Evolutionary conservation across 495 filamentous ascomycete species (phyloP).

Genomic region (Amphirosellinia nigrospora): DNA sequence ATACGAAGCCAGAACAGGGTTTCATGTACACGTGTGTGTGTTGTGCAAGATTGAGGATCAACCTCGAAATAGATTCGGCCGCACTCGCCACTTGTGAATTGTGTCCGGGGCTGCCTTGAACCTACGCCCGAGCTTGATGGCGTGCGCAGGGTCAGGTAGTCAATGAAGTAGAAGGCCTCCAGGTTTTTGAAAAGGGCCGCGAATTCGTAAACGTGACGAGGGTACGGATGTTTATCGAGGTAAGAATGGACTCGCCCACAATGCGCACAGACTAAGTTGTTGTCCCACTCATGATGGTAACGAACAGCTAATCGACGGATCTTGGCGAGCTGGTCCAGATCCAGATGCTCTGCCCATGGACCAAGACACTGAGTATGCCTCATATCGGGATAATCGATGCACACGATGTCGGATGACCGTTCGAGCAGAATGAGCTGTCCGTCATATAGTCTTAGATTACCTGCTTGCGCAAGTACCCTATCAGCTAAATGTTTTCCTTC

Average conservation of each 20-base stretch:
- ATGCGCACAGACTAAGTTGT: constrained; percentile 33
- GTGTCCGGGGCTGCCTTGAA: constrained; percentile 7
- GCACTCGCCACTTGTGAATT: constrained; percentile 32
- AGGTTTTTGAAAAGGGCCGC: constrained; percentile 42
- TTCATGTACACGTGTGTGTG: constrained; percentile 35
- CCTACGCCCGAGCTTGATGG: constrained; percentile 25
- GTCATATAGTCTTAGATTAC: constrained; percentile 34
- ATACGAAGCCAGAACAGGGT: constrained; percentile 36
- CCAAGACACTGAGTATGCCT: constrained; percentile 28
- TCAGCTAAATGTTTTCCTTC: constrained; percentile 32
- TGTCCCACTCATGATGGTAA: constrained; percentile 40
- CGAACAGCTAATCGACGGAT: constrained; percentile 39
- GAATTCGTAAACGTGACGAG: constrained; percentile 40
- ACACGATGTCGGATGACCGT: constrained; percentile 37
- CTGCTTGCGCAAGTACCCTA: constrained; percentile 27
- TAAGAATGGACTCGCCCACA: constrained; percentile 35
- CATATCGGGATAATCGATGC: constrained; percentile 38
- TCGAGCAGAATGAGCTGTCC: constrained; percentile 35
- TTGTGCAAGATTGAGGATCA: constrained; percentile 31
- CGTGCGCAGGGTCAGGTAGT: constrained; percentile 39
- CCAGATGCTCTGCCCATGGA: constrained; percentile 33
- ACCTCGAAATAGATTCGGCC: constrained; percentile 41
- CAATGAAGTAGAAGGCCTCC: constrained; percentile 42
- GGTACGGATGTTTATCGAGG: constrained; percentile 22
- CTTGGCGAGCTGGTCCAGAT: constrained; percentile 37